Evolutionary conservation across 306 rosid species (phyloP).

Genomic region (Quercus ilex): DNA sequence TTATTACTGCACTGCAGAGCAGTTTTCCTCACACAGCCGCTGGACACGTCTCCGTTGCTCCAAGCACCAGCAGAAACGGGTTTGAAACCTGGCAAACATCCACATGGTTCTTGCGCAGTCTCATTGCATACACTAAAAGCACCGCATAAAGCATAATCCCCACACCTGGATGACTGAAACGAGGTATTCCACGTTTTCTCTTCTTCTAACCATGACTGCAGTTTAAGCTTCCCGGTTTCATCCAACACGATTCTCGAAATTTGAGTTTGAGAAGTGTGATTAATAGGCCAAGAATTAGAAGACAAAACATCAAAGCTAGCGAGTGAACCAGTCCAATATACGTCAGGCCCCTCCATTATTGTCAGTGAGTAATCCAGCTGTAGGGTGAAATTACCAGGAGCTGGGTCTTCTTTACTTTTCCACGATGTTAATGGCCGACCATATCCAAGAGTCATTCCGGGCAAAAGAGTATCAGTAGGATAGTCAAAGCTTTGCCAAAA

Average conservation of each 20-base stretch:
- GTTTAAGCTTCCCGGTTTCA: background rate
- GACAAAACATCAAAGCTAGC: background rate
- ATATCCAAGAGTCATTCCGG: background rate
- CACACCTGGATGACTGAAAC: too few relatives aligned
- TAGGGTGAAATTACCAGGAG: background rate
- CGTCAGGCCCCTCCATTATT: background rate
- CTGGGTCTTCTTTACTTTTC: background rate
- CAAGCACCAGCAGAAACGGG: too few relatives aligned
- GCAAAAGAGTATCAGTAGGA: background rate
- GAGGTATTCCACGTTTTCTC: rapidly evolving
- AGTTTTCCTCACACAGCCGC: background rate
- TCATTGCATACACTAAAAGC: background rate
- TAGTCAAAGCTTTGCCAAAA: background rate
- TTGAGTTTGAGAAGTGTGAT: too few relatives aligned
- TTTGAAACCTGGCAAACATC: background rate
- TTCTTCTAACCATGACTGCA: too few relatives aligned
- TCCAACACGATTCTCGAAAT: background rate
- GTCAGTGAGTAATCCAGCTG: too few relatives aligned
- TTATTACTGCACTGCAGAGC: background rate
- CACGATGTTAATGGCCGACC: background rate
- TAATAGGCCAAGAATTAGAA: background rate
- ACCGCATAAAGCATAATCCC: background rate
- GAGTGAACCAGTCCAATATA: background rate
- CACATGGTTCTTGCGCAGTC: background rate
- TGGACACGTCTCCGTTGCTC: too few relatives aligned